A percentile compares a stretch with the other conserved stretches of the same genome.
phyloP scores from a whole-genome alignment of 2,329 filamentous ascomycete species.

The Paracorniculantispora psalliotae region DNA sequence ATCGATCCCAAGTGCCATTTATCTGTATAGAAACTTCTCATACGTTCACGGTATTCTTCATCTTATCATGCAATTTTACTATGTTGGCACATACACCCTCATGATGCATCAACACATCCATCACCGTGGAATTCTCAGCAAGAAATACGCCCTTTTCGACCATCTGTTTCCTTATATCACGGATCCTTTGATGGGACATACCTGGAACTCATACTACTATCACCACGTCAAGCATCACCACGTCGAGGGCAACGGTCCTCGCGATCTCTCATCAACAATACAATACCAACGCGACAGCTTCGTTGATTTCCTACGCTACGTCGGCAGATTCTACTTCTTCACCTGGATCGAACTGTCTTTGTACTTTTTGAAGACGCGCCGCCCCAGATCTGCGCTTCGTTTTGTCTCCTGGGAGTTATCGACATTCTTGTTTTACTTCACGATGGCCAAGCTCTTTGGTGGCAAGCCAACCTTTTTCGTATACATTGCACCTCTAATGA shows the following conservation, averaged over 20 bases:
- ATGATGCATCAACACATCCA: constrained; percentile 86
- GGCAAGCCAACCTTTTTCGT: constrained; percentile 57
- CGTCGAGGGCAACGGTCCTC: constrained; percentile 72
- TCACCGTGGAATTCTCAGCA: constrained; percentile 61
- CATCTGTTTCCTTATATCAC: constrained; percentile 64
- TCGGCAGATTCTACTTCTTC: constrained; percentile 67
- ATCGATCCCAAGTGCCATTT: constrained; percentile 62
- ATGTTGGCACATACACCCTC: constrained; percentile 69
- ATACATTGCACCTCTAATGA: constrained; percentile 59
- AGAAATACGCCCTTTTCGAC: constrained; percentile 54
- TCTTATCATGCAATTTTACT: constrained; percentile 60
- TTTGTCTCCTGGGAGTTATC: constrained; percentile 57
- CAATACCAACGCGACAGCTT: constrained; percentile 68
- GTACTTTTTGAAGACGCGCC: constrained; percentile 66
- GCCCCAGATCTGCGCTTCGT: constrained; percentile 48
- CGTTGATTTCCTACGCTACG: constrained; percentile 63
- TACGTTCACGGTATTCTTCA: constrained; percentile 65
- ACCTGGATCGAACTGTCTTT: constrained; percentile 70
- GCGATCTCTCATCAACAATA: constrained; percentile 71
- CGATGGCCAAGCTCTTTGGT: constrained; percentile 45
- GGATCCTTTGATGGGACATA: constrained; percentile 75
- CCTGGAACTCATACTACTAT: constrained; percentile 81
- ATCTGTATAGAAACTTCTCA: constrained; percentile 61
- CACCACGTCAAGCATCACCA: constrained; percentile 86
- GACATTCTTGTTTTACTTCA: constrained; percentile 48